These are phyloP conservation scores for Chlorella sp. DNA, from an alignment of 139 green algal genomes.

Conservation along the genomic window DNA sequence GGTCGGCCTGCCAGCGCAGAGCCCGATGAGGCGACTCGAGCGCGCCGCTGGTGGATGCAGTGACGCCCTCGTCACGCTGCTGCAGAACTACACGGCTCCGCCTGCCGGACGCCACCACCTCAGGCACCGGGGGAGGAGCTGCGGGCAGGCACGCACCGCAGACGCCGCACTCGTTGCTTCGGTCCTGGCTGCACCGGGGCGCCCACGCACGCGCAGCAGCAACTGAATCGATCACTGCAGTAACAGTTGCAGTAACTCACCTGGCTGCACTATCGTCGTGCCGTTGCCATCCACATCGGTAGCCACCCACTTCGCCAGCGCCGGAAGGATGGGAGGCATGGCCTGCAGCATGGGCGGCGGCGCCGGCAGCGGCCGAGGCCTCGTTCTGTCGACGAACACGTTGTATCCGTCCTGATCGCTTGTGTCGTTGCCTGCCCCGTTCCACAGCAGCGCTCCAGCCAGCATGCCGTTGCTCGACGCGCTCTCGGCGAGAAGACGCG, in stretches of 20 bases:
- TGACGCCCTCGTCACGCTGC: not conserved
- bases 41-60: not conserved
- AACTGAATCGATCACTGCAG: too few relatives aligned
- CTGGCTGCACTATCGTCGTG: not conserved
- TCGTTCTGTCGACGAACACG: not conserved
- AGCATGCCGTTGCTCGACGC: not conserved
- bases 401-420: conserved; percentile 2
- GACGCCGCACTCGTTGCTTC: too few relatives aligned
- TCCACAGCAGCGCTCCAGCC: conserved; percentile 6
- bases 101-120: not conserved
- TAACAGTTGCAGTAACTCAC: not conserved
- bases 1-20: not conserved
- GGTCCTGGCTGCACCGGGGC: too few relatives aligned
- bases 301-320: not conserved
- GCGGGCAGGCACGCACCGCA: not conserved
- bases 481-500: not conserved
- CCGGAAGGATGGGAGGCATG: not conserved
- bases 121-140: not conserved
- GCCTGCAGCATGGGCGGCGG: not conserved
- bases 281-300: not conserved
- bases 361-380: too few relatives aligned
- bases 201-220: too few relatives aligned
- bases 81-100: too few relatives aligned
- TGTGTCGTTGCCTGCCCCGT: not conserved
- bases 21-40: not conserved